Conservation (phyloP, 164 flowering plant species). For the Malania oleifera region DNA sequence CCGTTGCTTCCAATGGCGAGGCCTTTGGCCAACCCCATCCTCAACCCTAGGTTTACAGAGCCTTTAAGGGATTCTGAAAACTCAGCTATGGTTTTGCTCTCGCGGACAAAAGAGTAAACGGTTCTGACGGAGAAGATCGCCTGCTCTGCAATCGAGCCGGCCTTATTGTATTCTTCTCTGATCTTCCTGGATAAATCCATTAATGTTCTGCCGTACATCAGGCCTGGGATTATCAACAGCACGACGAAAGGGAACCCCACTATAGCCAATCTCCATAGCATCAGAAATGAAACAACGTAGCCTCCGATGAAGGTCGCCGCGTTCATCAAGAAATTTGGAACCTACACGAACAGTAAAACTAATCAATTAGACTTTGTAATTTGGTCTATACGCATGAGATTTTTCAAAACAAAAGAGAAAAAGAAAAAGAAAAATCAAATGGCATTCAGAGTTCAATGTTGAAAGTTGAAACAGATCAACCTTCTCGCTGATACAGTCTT, state of each 20-base stretch:
- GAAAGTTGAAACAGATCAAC: conserved; percentile 9
- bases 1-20: conserved; percentile 83
- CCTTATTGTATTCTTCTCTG: conserved; percentile 63
- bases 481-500: conserved; percentile 80
- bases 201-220: conserved; percentile 65
- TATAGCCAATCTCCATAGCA: conserved; percentile 71
- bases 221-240: conserved; percentile 68
- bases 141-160: conserved; percentile 68
- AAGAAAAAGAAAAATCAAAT: too few species aligned
- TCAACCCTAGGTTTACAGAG: conserved; percentile 58
- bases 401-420: too few species aligned
- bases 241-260: conserved; percentile 66
- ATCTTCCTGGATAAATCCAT: conserved; percentile 55
- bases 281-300: conserved; percentile 45
- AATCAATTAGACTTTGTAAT: too few species aligned
- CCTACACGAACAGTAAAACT: conserved; percentile 29
- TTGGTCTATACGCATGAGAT: too few species aligned
- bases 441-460: too few species aligned
- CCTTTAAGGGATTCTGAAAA: conserved; percentile 65
- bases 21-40: conserved; percentile 79
- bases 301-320: conserved; percentile 48
- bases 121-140: conserved; percentile 76
- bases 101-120: conserved; percentile 83
- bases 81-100: conserved; percentile 43
- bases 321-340: conserved; percentile 78